A percentile compares a stretch with the other conserved stretches of the same genome.
These are phyloP conservation scores for Fusarium sp. DNA, from an alignment of 2,329 filamentous ascomycete genomes.

Conservation along the genomic window DNA sequence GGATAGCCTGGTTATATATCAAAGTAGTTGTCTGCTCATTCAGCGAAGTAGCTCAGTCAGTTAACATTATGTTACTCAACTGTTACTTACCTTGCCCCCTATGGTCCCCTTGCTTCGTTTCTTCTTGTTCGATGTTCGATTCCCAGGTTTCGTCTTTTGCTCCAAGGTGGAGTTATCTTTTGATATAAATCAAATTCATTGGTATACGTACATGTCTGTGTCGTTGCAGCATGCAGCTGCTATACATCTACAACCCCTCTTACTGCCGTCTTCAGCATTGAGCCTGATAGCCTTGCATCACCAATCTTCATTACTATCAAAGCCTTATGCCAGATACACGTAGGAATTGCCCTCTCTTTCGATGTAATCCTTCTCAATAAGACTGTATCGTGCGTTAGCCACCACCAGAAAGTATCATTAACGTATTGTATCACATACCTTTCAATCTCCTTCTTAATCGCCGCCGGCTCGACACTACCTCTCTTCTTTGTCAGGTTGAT, in stretches of 20 bases:
- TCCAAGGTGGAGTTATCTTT: neutral
- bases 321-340: conserved; percentile 72
- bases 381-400: conserved; percentile 58
- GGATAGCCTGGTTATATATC: conserved; percentile 10
- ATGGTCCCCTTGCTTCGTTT: conserved; percentile 30
- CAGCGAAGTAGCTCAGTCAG: conserved; percentile 40
- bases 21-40: neutral
- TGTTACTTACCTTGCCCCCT: conserved; percentile 27
- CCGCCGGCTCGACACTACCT: conserved; percentile 84
- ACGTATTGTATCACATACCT: conserved; percentile 68
- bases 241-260: neutral
- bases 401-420: neutral
- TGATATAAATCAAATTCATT: neutral
- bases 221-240: neutral
- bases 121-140: conserved; percentile 25
- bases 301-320: neutral
- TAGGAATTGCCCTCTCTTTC: conserved; percentile 81
- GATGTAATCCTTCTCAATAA: conserved; percentile 95
- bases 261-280: neutral
- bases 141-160: neutral
- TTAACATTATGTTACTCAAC: conserved; percentile 2
- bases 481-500: conserved; percentile 90
- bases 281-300: neutral
- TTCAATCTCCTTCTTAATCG: conserved; percentile 98
- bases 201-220: neutral